Percentiles rank a stretch among this genome's conserved stretches.
phyloP scores from a whole-genome alignment of 371 early-diverging fungal species.

The Syncephalis plumigaleata region DNA sequence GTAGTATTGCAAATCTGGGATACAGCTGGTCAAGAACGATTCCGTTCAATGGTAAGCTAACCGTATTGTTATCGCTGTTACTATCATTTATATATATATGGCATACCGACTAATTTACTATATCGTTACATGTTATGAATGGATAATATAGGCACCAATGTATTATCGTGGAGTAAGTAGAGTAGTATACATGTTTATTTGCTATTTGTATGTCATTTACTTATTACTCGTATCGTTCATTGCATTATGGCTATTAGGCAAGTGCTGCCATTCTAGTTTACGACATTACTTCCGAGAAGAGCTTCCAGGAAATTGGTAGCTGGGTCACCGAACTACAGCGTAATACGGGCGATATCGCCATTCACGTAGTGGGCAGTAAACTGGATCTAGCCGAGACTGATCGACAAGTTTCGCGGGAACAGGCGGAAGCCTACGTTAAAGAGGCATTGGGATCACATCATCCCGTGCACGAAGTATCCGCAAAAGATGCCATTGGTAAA shows the following conservation, averaged over 20 bases:
- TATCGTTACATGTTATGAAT: no score
- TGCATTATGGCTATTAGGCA: conserved; percentile 14
- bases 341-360: conserved; percentile 50
- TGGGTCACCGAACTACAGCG: conserved; percentile 52
- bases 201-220: no score
- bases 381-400: conserved; percentile 39
- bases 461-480: conserved; percentile 45
- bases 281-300: conserved; percentile 36
- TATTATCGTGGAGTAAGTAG: conserved; percentile 55
- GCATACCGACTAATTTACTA: no score
- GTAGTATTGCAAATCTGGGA: conserved; percentile 53
- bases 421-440: conserved; percentile 36
- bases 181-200: no score
- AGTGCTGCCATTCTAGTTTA: conserved; percentile 48
- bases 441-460: conserved; percentile 35
- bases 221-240: conserved; percentile 7
- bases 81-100: no score
- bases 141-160: conserved; percentile 32
- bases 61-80: not conserved
- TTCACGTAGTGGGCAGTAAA: conserved; percentile 62
- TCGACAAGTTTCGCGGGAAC: conserved; percentile 34
- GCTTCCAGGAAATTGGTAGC: conserved; percentile 36
- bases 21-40: conserved; percentile 52
- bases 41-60: conserved; percentile 28
- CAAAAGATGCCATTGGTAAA: conserved; percentile 51